These are phyloP conservation scores for Calycina marina DNA, from an alignment of 2,329 filamentous ascomycete species.

Conservation along the genomic window DNA sequence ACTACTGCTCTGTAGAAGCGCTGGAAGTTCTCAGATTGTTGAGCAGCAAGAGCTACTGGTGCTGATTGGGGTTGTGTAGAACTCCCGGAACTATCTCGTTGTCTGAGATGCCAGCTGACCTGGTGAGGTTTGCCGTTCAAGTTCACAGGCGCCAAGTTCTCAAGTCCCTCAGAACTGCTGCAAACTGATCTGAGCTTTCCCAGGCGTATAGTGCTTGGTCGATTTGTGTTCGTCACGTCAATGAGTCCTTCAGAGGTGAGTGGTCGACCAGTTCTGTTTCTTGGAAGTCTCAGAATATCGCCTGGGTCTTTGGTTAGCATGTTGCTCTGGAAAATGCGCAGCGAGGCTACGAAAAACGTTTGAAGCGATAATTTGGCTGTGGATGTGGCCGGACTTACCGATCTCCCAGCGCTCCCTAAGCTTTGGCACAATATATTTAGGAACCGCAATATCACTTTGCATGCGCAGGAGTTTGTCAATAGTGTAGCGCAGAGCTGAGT, in stretches of 20 bases:
- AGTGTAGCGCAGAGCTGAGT: slow-evolving; percentile 11
- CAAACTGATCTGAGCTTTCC: slow-evolving; percentile 6
- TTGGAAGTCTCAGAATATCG: neutral
- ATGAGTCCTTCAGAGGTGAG: slow-evolving; percentile 9
- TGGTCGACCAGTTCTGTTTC: neutral
- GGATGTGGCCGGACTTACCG: slow-evolving; percentile 9
- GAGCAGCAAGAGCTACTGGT: slow-evolving; percentile 35
- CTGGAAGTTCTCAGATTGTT: slow-evolving; percentile 51
- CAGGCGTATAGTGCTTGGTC: slow-evolving; percentile 3
- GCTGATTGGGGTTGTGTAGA: slow-evolving; percentile 32
- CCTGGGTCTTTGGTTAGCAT: neutral
- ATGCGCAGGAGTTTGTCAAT: slow-evolving; percentile 16
- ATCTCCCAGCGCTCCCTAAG: slow-evolving; percentile 18
- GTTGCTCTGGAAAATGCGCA: too few relatives aligned
- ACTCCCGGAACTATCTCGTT: slow-evolving; percentile 17
- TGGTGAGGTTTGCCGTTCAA: slow-evolving; percentile 3
- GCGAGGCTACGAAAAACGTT: too few relatives aligned
- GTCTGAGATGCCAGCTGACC: slow-evolving; percentile 19
- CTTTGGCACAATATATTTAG: slow-evolving; percentile 13
- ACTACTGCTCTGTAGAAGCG: slow-evolving; percentile 54
- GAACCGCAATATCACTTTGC: slow-evolving; percentile 13
- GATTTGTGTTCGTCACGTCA: slow-evolving; percentile 13
- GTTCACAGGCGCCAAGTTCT: slow-evolving; percentile 3
- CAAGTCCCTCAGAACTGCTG: slow-evolving; percentile 11
- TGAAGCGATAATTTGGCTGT: neutral